A percentile compares a stretch with the other conserved stretches of the same genome.
phyloP scores from a whole-genome alignment of 148 eudicot species.

The Euryodendron excelsum region DNA sequence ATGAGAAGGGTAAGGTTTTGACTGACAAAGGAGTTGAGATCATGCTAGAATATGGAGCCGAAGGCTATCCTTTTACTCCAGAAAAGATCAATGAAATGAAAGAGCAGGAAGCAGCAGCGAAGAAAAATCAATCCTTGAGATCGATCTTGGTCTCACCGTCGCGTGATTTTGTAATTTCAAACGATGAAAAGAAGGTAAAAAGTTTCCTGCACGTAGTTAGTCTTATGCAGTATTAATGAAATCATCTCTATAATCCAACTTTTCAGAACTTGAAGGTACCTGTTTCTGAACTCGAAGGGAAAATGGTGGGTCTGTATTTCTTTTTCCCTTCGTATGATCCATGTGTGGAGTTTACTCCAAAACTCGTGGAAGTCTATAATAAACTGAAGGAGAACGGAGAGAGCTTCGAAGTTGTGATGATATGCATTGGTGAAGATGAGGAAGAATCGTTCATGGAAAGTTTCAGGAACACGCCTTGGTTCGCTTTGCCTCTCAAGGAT shows the following conservation, averaged over 20 bases:
- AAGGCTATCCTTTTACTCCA: conserved; percentile 33
- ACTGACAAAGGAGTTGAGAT: conserved; percentile 35
- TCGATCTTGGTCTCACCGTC: conserved; percentile 35
- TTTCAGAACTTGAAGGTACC: conserved; percentile 35
- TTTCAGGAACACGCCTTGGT: conserved; percentile 44
- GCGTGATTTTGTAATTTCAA: conserved; percentile 43
- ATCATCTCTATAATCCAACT: not conserved
- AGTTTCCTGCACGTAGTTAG: not conserved
- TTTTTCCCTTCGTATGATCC: conserved; percentile 23
- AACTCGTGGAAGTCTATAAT: conserved; percentile 40
- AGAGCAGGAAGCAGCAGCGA: conserved; percentile 28
- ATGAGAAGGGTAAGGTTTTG: conserved; percentile 34
- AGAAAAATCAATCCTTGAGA: conserved; percentile 35
- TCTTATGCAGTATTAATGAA: no score
- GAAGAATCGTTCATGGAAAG: conserved; percentile 39
- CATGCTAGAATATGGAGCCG: conserved; percentile 31
- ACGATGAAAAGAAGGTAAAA: conserved; percentile 37
- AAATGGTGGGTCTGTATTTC: conserved; percentile 58
- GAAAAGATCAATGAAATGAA: conserved; percentile 36
- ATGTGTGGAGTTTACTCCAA: conserved; percentile 37
- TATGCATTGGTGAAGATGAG: conserved; percentile 57
- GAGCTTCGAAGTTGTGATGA: conserved; percentile 59
- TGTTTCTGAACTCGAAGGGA: conserved; percentile 61
- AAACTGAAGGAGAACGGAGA: conserved; percentile 42
- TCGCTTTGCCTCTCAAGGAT: conserved; percentile 55